Evolutionary conservation across 2,329 filamentous ascomycete species (phyloP).

Genomic region (Ceratocystiopsis brevicomis): DNA sequence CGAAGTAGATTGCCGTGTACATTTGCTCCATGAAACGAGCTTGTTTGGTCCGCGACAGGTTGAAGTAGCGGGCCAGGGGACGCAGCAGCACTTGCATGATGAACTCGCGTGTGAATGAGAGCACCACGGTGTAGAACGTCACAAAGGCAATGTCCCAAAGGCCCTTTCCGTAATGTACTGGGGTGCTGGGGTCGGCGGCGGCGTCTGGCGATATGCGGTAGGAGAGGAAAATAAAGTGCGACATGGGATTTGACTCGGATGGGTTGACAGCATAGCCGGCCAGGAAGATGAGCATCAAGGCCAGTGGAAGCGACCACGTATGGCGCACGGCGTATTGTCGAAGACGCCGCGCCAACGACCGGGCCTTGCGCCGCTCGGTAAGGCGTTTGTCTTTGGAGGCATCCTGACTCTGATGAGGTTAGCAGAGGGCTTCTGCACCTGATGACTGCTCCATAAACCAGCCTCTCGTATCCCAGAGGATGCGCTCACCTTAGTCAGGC

Average conservation of each 20-base stretch:
- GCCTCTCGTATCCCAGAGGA: not conserved
- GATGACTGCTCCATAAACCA: not conserved
- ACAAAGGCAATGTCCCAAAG: conserved; percentile 72
- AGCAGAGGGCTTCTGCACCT: too few relatives aligned
- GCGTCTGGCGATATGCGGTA: conserved; percentile 48
- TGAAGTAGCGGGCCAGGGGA: conserved; percentile 50
- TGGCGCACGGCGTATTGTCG: conserved; percentile 34
- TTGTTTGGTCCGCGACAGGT: conserved; percentile 63
- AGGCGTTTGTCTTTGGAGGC: conserved; percentile 19
- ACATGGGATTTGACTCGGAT: conserved; percentile 55
- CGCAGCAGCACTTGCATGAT: conserved; percentile 80
- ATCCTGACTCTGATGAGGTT: conserved; percentile 3
- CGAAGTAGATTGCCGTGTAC: conserved; percentile 87
- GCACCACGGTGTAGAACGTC: conserved; percentile 69
- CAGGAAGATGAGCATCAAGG: conserved; percentile 45
- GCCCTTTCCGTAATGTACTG: conserved; percentile 73
- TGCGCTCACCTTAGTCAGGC: conserved; percentile 5
- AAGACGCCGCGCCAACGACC: conserved; percentile 33
- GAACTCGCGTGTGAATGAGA: conserved; percentile 89
- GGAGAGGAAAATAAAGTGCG: conserved; percentile 74
- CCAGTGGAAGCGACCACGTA: conserved; percentile 46
- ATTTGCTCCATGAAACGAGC: conserved; percentile 89
- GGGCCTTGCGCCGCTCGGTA: conserved; percentile 36
- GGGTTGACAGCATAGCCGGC: conserved; percentile 58
- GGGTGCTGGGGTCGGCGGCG: conserved; percentile 20